Percentiles rank a stretch among this genome's conserved stretches.
Evolutionary conservation across 1,139 yeast genomes (phyloP).

Genomic region (Geotrichum phurueaensis): DNA sequence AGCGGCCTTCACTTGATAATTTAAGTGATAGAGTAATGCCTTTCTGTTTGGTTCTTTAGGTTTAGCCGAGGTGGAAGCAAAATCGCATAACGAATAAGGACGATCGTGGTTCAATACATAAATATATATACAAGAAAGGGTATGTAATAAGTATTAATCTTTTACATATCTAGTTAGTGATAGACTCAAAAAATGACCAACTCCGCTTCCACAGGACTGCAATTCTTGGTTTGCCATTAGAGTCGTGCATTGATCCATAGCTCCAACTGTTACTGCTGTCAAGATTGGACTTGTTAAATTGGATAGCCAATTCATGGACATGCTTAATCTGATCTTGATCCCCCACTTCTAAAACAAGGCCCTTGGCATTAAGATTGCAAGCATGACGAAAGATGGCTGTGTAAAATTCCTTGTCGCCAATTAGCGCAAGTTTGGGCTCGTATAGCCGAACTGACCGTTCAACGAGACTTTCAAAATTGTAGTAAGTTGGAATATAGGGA

Average conservation of each 20-base stretch:
- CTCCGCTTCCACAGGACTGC: constrained; percentile 1
- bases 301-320: constrained; percentile 17
- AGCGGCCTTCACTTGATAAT: background rate
- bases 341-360: constrained; percentile 45
- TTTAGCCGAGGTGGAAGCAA: background rate
- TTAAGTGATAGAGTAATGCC: background rate
- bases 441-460: constrained; percentile 59
- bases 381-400: constrained; percentile 46
- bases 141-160: background rate
- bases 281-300: background rate
- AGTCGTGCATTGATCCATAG: background rate
- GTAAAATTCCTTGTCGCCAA: constrained; percentile 73
- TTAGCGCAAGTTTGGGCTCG: constrained; percentile 73
- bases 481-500: constrained; percentile 66
- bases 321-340: constrained; percentile 33
- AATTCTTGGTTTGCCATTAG: constrained; percentile 1
- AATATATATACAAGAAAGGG: background rate
- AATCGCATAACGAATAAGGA: background rate
- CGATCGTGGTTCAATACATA: background rate
- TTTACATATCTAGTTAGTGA: background rate
- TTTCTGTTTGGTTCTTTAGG: background rate
- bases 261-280: background rate
- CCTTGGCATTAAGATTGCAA: constrained; percentile 40
- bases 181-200: constrained; percentile 2
- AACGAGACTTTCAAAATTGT: constrained; percentile 33